Base-by-base conservation (phyloP, 176 grass and related monocot genomes). In the Carex littledalei region DNA sequence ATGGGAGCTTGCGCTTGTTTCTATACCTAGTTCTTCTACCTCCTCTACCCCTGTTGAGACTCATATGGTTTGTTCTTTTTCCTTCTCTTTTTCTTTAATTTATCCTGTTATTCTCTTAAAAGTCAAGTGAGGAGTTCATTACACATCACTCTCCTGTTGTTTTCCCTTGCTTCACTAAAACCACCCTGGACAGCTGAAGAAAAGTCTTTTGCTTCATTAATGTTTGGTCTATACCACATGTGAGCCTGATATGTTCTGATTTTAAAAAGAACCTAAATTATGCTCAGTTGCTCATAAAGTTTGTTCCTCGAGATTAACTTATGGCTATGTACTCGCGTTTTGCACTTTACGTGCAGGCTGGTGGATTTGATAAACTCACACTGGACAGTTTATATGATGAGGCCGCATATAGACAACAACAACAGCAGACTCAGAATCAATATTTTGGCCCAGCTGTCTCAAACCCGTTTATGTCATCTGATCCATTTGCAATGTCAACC, bases 1-100 rank as follows among this genome's bases (percentile, higher is more conserved):
- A 88, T 98, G 96, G 96, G 96, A 98, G 84, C 96, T 98, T 84
- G 91, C 96, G 53, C 93, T 98, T 89, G 96, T 98, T 87, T 62
- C 89, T 82, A 85, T 92, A 78, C 83, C 93, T 6, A 94, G 89
- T 16, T 84, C 85, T 35, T 89, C 84, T 56, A 85, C 84, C 16
- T 89, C 79, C 86, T 66, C 93, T 86, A 16, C 89, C 64, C 31
- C 91, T 54, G 70, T 80, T 62, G 88, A 92, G 61, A 92, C 88
- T 66, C 89, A 92, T 80, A 84, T 98, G 96, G 96, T 94, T 80
- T 41, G 91, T 95, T 84, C 84, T 53, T 67, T 83, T 57, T 24
- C 81, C 69, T 43, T 52, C n/a, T 59, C 60, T 73, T 86, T 84
- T 21, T 80, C 54, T 63, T 41, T 84, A 12, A 39, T 86, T 81